Conservation (phyloP, 2,329 filamentous ascomycete genomes). For the Leptographium procerum region DNA sequence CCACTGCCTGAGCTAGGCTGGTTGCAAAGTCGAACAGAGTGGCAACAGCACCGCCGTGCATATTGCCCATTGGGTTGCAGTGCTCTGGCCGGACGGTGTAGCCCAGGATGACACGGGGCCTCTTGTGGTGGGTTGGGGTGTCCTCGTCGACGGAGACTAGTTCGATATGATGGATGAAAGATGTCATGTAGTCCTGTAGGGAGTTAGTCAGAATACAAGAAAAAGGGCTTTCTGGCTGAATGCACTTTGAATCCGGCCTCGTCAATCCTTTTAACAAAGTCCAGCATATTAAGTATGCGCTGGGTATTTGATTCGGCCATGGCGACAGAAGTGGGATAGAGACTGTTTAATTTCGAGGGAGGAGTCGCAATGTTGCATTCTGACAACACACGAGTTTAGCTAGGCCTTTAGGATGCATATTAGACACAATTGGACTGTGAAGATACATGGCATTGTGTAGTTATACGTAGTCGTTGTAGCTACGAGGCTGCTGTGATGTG, state of each 20-base stretch:
- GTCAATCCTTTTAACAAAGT: not conserved
- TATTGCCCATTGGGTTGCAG: constrained; percentile 40
- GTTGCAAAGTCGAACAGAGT: constrained; percentile 59
- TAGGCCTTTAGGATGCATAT: not conserved
- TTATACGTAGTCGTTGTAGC: no score
- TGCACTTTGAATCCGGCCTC: not conserved
- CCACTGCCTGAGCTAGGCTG: constrained; percentile 43
- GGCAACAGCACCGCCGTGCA: constrained; percentile 53
- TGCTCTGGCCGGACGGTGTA: constrained; percentile 39
- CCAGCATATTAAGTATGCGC: constrained; percentile 7
- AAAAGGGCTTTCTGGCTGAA: not conserved
- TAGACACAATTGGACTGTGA: not conserved
- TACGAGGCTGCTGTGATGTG: not conserved
- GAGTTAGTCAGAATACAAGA: not conserved
- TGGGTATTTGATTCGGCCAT: not conserved
- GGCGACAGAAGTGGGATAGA: no score
- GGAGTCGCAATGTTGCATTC: not conserved
- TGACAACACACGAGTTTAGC: not conserved
- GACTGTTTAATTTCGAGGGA: not conserved
- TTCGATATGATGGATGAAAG: constrained; percentile 28
- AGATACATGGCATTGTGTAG: not conserved
- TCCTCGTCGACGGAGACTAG: constrained; percentile 23
- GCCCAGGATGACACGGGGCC: constrained; percentile 20
- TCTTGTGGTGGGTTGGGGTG: not conserved
- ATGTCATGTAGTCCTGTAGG: constrained; percentile 26